Evolutionary conservation across 1,139 yeast species (phyloP), one percentile per base, ranked within the genome.

Genomic region (Taphrina pruni): DNA sequence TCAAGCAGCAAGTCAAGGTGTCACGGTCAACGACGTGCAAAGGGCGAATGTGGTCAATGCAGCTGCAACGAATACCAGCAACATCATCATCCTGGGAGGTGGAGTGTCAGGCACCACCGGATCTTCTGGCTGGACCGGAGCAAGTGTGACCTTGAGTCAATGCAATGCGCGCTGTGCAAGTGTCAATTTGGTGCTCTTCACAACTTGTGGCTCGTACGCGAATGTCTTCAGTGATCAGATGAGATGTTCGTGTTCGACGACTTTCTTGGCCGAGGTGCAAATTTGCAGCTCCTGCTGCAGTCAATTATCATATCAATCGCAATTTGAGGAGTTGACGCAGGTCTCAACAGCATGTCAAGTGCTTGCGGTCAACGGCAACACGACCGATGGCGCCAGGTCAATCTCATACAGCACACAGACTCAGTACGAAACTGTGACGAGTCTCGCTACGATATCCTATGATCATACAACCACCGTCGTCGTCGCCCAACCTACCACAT

Each of bases 141-240:
- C 54, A 14, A 38, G 56, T 6, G 61, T 64, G 35, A 64, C 60
- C 32, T 38, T 64, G 38, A 41, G 45, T 64, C 67, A 64, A 35
- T 64, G 67, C 55, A 64, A 64, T 39, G 41, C 48, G 32, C 61
- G 46, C n/a, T 64, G 67, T 41, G 54, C 61, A 2, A 43, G 55
- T 39, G 60, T 64, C 55, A 64, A 64, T 21, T 12, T 41, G 60
- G 56, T 55, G 2, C 61, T 64, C 12, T 64, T 64, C 56, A 41
- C 51, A 7, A 64, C 67, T 17, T 64, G 67, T 45, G 55, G 61
- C 14, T 7, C 54, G 7, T 46, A 64, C 12, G 21, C 41, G 20
- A 17, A n/a, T 35, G 56, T 38, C 36, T 64, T 43, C 35, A 45
- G 41, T 6, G 55, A 43, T 35, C 67, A 64, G 46, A 64, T 64